Conservation (phyloP, 148 eudicot genomes). For the Nyssa sinensis region DNA sequence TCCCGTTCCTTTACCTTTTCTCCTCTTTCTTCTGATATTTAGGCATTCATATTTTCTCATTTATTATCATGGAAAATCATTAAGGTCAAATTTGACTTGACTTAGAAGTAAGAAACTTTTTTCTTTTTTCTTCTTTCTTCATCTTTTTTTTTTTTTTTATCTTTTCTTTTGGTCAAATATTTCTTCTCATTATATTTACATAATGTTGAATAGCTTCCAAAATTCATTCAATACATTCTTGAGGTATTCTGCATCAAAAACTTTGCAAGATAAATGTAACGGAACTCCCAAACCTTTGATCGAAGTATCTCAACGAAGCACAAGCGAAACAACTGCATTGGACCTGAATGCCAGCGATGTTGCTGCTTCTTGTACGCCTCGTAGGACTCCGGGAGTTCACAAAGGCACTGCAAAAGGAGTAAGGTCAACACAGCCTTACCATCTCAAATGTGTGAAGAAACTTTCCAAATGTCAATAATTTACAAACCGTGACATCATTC, state of each 20-base stretch:
- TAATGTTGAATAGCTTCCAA: background rate
- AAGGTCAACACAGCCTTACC: background rate
- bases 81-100: background rate
- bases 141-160: too few relatives aligned
- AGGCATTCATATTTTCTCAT: background rate
- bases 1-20: background rate
- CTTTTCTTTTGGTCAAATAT: too few relatives aligned
- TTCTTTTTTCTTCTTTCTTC: too few relatives aligned
- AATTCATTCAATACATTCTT: background rate
- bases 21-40: background rate
- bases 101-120: too few relatives aligned
- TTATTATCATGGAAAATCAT: background rate
- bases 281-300: slow-evolving; percentile 63
- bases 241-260: background rate
- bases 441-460: slow-evolving; percentile 3
- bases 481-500: slow-evolving; percentile 83
- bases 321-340: slow-evolving; percentile 95
- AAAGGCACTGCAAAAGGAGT: slow-evolving; percentile 69
- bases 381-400: slow-evolving; percentile 95
- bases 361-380: slow-evolving; percentile 98
- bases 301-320: slow-evolving; percentile 74
- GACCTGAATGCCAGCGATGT: slow-evolving; percentile 99
- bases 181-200: background rate
- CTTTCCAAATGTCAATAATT: background rate
- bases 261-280: background rate